These are phyloP conservation scores for Pelargonium citronellum DNA, from an alignment of 441 rosid species.

Conservation along the genomic window DNA sequence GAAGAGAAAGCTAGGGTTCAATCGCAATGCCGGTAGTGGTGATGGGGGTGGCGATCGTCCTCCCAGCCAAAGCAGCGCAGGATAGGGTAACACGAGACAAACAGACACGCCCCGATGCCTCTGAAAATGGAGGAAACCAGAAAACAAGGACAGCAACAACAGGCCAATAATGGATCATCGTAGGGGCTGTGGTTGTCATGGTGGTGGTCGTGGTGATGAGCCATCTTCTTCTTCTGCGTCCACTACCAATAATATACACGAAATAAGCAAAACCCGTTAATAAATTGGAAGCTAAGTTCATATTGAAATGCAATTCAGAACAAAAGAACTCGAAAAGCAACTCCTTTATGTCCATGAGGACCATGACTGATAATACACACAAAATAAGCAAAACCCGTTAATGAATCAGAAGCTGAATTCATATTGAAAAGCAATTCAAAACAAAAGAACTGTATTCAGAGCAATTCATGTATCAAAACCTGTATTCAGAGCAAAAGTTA, in stretches of 20 bases:
- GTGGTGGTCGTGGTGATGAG: conserved; percentile 26
- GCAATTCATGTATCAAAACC: no score
- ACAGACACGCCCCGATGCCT: conserved; percentile 31
- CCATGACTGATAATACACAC: no score
- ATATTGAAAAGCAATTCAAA: no score
- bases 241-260: background rate
- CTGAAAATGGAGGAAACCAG: conserved; percentile 25
- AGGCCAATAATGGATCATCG: conserved; percentile 39
- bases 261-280: background rate
- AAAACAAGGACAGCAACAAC: conserved; percentile 43
- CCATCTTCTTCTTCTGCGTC: conserved; percentile 20
- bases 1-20: background rate
- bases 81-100: conserved; percentile 29
- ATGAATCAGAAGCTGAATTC: no score
- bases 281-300: background rate
- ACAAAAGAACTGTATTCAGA: background rate
- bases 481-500: no score
- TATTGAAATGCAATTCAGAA: background rate
- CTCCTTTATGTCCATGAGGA: no score
- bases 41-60: conserved; percentile 16
- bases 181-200: conserved; percentile 32
- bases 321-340: background rate
- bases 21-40: conserved; percentile 23
- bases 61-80: conserved; percentile 35
- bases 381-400: no score